Conservation (phyloP, 805 yeast genomes). For the Candida alai region DNA sequence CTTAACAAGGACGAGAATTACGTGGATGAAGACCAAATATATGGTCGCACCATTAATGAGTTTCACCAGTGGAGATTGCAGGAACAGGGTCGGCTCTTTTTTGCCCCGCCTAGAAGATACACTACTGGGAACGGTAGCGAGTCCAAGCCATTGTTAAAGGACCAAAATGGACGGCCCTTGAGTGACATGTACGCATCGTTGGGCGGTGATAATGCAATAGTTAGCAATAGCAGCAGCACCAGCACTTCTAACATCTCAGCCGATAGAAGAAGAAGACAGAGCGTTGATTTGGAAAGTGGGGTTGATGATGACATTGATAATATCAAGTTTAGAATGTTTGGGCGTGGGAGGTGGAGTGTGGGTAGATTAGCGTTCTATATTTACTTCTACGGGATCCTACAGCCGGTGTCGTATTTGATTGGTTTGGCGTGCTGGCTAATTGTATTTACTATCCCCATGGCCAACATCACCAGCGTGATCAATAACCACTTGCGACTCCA, state of each 20-base stretch:
- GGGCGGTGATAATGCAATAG: slow-evolving; percentile 15
- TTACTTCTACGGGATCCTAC: slow-evolving; percentile 63
- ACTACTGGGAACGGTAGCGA: slow-evolving; percentile 26
- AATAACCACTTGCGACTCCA: slow-evolving; percentile 80
- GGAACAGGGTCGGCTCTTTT: slow-evolving; percentile 75
- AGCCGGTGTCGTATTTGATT: slow-evolving; percentile 59
- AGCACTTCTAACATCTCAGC: neutral
- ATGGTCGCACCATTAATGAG: slow-evolving; percentile 80
- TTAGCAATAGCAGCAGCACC: neutral
- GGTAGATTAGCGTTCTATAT: slow-evolving; percentile 77
- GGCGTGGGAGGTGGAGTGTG: slow-evolving; percentile 86
- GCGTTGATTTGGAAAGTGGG: slow-evolving; percentile 11
- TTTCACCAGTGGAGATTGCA: slow-evolving; percentile 84
- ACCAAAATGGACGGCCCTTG: slow-evolving; percentile 39
- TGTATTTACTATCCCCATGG: slow-evolving; percentile 92
- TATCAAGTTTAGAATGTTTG: slow-evolving; percentile 63
- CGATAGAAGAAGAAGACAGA: neutral
- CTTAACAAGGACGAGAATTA: slow-evolving; percentile 76
- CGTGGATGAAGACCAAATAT: slow-evolving; percentile 80
- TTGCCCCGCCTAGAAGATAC: slow-evolving; percentile 58
- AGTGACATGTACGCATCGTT: slow-evolving; percentile 34
- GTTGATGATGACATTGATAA: slow-evolving; percentile 20
- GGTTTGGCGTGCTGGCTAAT: slow-evolving; percentile 70
- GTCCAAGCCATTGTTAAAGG: slow-evolving; percentile 37
- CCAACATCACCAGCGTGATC: slow-evolving; percentile 66